Base-by-base conservation (phyloP, 2,329 filamentous ascomycete species). In the Herpotrichia juniperi region DNA sequence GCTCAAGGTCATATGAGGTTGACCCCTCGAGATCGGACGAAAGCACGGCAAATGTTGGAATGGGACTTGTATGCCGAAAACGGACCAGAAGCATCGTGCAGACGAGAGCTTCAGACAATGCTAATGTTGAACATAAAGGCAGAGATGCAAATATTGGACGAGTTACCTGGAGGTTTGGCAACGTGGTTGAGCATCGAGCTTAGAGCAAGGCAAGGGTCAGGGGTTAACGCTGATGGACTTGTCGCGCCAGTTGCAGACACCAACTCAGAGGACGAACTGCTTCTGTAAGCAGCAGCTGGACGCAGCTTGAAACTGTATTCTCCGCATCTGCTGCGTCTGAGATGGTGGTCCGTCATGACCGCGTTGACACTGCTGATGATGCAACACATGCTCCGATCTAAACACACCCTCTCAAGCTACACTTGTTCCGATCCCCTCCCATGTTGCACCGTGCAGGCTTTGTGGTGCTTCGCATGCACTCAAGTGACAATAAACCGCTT, bases 51-150 rank as follows among this genome's bases (percentile, higher is more conserved):
- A 2, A 79, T 87, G 60, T 72, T 92, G 12, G 71, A 74, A 9
- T 72, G 69, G 62, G 62, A 79, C 71, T 11, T 71, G 0, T 62
- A 66, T 6, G 60, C 62, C 1, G 66, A 68, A 7, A 58, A 74
- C 10, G 55, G 58, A 0, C 69, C 76, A 1, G 74, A 76, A 2
- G 47, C 59, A 0, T 73, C 77, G 6, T 74, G 84, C 55, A 74
- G 74, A 25, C 71, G 72, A 2, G 87, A 92, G 61, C 61, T 93
- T 14, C 89, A 91, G 63, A 61, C 80, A 1, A 92, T 93, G 89
- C 73, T 93, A 17, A 81, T 89, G 75, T 75, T 93, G 45, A 88
- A 88, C 46, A 62, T 86, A 42, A 94, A 93, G 64, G 88, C 87
- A 0, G 90, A 94, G 66, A 90, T 93, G 45, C 89, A 94, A 63